Base-by-base conservation (phyloP, 78 protist species). In the Capsaspora owczarzaki region DNA sequence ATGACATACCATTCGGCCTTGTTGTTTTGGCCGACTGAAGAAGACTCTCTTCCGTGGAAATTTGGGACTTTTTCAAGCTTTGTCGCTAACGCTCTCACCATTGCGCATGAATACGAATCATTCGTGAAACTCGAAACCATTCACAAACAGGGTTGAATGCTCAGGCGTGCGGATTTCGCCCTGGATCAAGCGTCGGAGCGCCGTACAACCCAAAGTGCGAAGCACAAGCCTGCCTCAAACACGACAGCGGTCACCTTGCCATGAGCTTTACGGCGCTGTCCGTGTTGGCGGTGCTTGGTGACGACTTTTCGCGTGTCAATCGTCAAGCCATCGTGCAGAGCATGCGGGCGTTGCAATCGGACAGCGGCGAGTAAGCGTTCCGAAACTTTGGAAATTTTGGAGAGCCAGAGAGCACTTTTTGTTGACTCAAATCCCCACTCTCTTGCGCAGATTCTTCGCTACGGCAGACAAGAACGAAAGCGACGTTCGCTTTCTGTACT, bases 191-290 rank as follows among this genome's bases (percentile, higher is more conserved):
- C n/a, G n/a, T n/a, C n/a, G n/a, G n/a, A n/a, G n/a, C n/a, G n/a
- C n/a, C n/a, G n/a, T n/a, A n/a, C n/a, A n/a, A n/a, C n/a, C n/a
- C n/a, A n/a, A 63, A 74, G 53, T 41, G 41, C 16, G 44, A 38
- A 12, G 47, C 71, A 47, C 76, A 86, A 76, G 86, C 87, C 44
- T 78, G 72, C 51, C 74, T 81, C 74, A 23, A 8, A 1, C 20
- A 6, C 60, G 35, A 44, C 35, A 0, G n/a, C 19, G 51, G 22
- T 22, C 88, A 71, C 72, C 23, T 82, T 22, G 87, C 93, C 25
- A 89, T 86, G 77, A 89, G 89, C 1, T 89, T 86, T 53, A 77
- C 85, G 33, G 87, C 93, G 14, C 69, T 89, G 66, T 60, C 82
- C 1, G 37, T 80, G 19, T 79, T 89, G 14, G 75, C 40, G 60